phyloP scores from a whole-genome alignment of 2,329 filamentous ascomycete genomes.

The Neurospora sp. region DNA sequence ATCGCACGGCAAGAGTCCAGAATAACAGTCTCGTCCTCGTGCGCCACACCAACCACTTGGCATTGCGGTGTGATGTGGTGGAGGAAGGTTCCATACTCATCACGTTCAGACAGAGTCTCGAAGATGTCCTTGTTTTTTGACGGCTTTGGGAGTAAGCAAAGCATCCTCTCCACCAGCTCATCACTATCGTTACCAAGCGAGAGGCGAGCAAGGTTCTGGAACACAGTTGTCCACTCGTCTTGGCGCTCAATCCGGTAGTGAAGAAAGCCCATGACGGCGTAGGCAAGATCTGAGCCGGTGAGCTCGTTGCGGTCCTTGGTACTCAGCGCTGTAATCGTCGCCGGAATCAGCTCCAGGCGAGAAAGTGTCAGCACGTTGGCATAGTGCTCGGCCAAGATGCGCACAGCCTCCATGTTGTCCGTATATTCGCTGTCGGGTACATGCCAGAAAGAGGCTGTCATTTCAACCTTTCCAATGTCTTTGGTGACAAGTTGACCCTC shows the following conservation, averaged over 20 bases:
- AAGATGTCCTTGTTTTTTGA: slow-evolving; percentile 19
- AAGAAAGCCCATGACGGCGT: slow-evolving; percentile 28
- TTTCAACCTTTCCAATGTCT: neutral
- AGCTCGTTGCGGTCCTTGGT: slow-evolving; percentile 17
- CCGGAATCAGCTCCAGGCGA: slow-evolving; percentile 23
- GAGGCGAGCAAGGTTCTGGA: slow-evolving; percentile 27
- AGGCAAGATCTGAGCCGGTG: slow-evolving; percentile 23
- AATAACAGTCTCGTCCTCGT: slow-evolving; percentile 24
- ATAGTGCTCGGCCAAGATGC: slow-evolving; percentile 27
- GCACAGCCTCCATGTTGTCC: neutral
- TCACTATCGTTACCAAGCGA: slow-evolving; percentile 27
- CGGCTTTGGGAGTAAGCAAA: slow-evolving; percentile 20
- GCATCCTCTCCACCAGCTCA: slow-evolving; percentile 23
- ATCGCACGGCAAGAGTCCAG: slow-evolving; percentile 24
- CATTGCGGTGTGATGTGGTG: slow-evolving; percentile 26
- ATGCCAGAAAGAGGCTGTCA: neutral
- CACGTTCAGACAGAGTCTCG: slow-evolving; percentile 10
- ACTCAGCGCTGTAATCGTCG: slow-evolving; percentile 23
- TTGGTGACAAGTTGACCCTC: neutral
- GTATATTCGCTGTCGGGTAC: neutral
- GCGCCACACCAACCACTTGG: slow-evolving; percentile 23
- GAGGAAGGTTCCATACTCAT: slow-evolving; percentile 22
- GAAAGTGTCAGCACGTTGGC: slow-evolving; percentile 22
- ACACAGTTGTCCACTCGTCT: slow-evolving; percentile 21
- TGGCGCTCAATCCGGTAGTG: slow-evolving; percentile 23